These are phyloP conservation scores for Apiotrichum laibachii DNA, from an alignment of 1,284 basidiomycete genomes.

Conservation along the genomic window DNA sequence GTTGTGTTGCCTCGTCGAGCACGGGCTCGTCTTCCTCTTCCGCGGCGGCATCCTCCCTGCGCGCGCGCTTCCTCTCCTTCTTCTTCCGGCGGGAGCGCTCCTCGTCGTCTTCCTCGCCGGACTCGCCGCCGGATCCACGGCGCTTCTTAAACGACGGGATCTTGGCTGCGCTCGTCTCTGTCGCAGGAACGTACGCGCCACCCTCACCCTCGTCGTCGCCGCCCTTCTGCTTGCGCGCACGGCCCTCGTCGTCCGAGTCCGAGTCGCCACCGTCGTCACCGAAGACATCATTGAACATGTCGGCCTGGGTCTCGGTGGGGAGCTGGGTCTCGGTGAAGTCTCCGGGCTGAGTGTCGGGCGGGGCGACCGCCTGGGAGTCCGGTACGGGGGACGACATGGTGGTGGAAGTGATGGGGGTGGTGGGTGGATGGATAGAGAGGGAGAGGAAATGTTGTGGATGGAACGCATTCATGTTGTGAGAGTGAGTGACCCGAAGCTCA, in stretches of 20 bases:
- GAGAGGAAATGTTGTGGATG: not conserved
- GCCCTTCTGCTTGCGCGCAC: not conserved
- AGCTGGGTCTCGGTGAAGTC: not conserved
- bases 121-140: constrained; percentile 52
- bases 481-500: too few species aligned
- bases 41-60: constrained; percentile 12
- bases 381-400: constrained; percentile 12
- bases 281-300: constrained; percentile 55
- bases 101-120: constrained; percentile 55
- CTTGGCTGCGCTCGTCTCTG: constrained; percentile 42
- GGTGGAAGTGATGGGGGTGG: not conserved
- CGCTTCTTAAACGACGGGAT: constrained; percentile 51
- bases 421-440: not conserved
- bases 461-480: not conserved
- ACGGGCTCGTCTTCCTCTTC: constrained; percentile 47
- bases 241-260: constrained; percentile 67
- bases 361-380: not conserved
- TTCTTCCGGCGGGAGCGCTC: constrained; percentile 51
- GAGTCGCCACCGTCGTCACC: constrained; percentile 61
- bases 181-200: constrained; percentile 62
- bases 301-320: constrained; percentile 4
- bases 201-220: constrained; percentile 38
- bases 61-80: constrained; percentile 52
- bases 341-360: not conserved
- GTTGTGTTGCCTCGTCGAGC: constrained; percentile 29